Base-by-base conservation (phyloP, 805 yeast genomes). In the baker's yeast (Saccharomyces cerevisiae) region DNA sequence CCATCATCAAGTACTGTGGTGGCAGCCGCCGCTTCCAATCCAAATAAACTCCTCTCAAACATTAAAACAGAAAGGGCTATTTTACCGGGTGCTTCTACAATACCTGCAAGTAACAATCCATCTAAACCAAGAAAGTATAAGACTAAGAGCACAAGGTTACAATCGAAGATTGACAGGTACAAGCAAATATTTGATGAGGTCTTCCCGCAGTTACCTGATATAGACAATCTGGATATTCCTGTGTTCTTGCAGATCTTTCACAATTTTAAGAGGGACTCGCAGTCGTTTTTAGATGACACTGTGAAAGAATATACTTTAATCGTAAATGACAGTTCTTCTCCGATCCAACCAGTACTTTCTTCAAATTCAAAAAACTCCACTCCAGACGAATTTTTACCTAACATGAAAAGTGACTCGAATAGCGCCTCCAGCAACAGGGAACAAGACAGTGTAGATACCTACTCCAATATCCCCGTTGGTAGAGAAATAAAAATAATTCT, bases 401-500 rank as follows among this genome's bases (percentile, higher is more conserved):
- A 9, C 29, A 47, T 36, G 54, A 51, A 17, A 30, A 32, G 17
- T 17, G 21, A 46, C 48, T 13, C 49, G 52, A 43, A 43, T 31
- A 28, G 17, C 26, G 21, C 49, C 52, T 24, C 55, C n/a, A 26
- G 43, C 10, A 26, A 36, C 17, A 32, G 55, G 29, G 60, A 55
- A 13, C 51, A 58, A 6, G 66, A 62, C 32, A 60, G 56, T 27
- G 53, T 59, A 17, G 66, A 62, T 46, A 63, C 59, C 21, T 59
- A 62, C 13, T 53, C 55, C 26, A 59, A 59, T 46, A 57, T 59
- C 14, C 55, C 50, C 6, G 58, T 65, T n/a, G 70, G 67, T 14
- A 60, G 73, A 52, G 91, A 84, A 62, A 78, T 86, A 59, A 82
- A 77, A 58, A 78, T 85, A 50, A 79, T 86, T 8, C 70, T 90